Evolutionary conservation across 352 stramenopile species (phyloP).

Genomic region (Phytophthora megakarya): DNA sequence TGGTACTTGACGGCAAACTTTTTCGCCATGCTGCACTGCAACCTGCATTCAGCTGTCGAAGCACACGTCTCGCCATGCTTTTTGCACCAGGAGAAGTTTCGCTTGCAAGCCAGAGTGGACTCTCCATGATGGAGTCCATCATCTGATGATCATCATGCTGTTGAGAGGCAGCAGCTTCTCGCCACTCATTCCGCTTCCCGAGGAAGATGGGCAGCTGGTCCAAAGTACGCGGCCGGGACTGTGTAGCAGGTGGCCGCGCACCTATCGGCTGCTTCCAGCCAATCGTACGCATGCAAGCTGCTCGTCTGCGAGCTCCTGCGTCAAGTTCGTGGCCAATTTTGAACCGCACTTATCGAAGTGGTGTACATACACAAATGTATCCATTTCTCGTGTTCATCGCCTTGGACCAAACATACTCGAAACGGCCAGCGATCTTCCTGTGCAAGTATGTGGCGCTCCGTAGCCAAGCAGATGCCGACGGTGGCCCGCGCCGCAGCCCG

Average conservation of each 20-base stretch:
- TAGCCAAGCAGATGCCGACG: constrained; percentile 34
- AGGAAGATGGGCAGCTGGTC: constrained; percentile 29
- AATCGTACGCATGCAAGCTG: constrained; percentile 13
- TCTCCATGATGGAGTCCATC: too few relatives aligned
- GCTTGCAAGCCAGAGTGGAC: constrained; percentile 14
- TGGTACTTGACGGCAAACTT: constrained; percentile 14
- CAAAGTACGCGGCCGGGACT: constrained; percentile 35
- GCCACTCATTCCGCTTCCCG: constrained; percentile 22
- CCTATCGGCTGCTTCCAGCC: constrained; percentile 15
- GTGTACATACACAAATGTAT: neutral
- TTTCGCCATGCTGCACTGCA: constrained; percentile 14
- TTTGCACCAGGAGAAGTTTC: constrained; percentile 40
- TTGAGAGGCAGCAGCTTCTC: constrained; percentile 22
- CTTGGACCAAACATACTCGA: neutral
- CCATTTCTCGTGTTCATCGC: neutral
- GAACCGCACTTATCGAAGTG: constrained; percentile 22
- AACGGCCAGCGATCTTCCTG: constrained; percentile 22
- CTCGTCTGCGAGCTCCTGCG: constrained; percentile 18
- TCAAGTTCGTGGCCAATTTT: neutral
- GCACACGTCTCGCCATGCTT: constrained; percentile 6
- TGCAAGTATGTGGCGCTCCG: constrained; percentile 38
- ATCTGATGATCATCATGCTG: constrained; percentile 33
- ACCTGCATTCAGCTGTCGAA: constrained; percentile 4
- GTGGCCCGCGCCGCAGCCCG: constrained; percentile 17
- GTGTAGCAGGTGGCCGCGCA: constrained; percentile 8